phyloP scores from a whole-genome alignment of 345 rosid genomes.

The Rhodamnia argentea region DNA sequence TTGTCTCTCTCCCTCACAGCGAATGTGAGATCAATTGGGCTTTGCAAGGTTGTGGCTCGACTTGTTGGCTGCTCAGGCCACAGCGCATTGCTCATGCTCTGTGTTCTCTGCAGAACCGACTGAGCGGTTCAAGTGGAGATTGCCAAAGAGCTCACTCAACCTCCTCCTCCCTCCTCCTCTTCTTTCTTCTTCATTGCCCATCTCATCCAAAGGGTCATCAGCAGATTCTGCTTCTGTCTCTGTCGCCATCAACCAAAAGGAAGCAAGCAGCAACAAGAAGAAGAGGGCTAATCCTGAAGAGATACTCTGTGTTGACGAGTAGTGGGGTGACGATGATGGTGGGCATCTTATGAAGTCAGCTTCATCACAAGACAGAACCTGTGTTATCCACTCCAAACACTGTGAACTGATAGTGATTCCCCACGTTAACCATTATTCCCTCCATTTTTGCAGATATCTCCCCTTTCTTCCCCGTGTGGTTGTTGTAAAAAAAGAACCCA shows the following conservation, averaged over 20 bases:
- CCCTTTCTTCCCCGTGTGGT: background rate
- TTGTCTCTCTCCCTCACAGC: no score
- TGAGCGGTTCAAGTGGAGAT: constrained; percentile 64
- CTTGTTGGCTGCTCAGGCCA: constrained; percentile 86
- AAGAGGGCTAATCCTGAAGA: constrained; percentile 21
- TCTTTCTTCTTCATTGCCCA: constrained; percentile 12
- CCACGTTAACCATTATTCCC: background rate
- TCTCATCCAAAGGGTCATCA: background rate
- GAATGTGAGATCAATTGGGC: constrained; percentile 17
- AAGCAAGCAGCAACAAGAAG: background rate
- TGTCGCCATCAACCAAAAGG: background rate
- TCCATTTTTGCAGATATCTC: background rate
- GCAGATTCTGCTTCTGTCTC: background rate
- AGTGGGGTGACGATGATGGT: background rate
- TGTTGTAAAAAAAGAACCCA: background rate
- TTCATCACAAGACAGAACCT: constrained; percentile 22
- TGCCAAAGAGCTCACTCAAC: constrained; percentile 59
- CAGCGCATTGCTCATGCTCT: constrained; percentile 76
- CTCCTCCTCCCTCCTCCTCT: background rate
- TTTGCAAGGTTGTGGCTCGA: constrained; percentile 85
- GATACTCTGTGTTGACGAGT: constrained; percentile 18
- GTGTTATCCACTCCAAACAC: constrained; percentile 14
- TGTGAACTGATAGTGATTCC: background rate
- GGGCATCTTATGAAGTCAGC: background rate
- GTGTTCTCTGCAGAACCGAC: constrained; percentile 55